Base-by-base conservation (phyloP, 495 filamentous ascomycete species). In the Talaromyces nanjingensis region DNA sequence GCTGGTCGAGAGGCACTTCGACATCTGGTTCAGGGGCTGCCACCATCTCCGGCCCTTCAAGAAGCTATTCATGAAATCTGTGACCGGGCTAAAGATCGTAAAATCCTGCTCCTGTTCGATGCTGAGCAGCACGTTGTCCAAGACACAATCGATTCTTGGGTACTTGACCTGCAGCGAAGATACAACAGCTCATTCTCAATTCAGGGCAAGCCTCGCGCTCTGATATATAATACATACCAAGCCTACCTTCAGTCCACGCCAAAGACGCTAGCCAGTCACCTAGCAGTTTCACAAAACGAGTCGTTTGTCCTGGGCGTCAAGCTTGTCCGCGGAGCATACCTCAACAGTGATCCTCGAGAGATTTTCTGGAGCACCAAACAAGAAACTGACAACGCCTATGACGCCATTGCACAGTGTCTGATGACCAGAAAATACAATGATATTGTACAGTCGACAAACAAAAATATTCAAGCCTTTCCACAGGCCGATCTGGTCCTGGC, bases 271-370 rank as follows among this genome's bases (percentile, higher is more conserved):
- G 79, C 81, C 12, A 66, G 68, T 1, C 90, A 96, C 71, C 80
- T 96, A 3, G 74, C 73, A 3, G 66, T 72, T 5, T 90, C 92
- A 0, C 63, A 77, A 16, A 68, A 81, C 47, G 87, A 90, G 49
- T 83, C 82, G 1, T 93, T 89, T 69, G 86, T 84, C 0, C 76
- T 94, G 5, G 92, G 92, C n/a, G 83, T 92, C 29, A 97, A 97
- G 74, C 81, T 97, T 3, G 92, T 97, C 3, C 81, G 92, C 37
- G 92, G 92, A n/a, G 92, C 92, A 6, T 97, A 97, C 71, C 75
- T 81, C 52, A 67, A 68, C 12, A 74, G 72, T 53, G 78, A 79
- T 8, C 65, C 69, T 6, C 67, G 76, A 0, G 65, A 69, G 31
- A 64, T 73, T n/a, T 79, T 81, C n/a, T 73, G 77, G 52, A 69